Conservation (phyloP, 495 filamentous ascomycete species). For the Trichocladium antarcticum region DNA sequence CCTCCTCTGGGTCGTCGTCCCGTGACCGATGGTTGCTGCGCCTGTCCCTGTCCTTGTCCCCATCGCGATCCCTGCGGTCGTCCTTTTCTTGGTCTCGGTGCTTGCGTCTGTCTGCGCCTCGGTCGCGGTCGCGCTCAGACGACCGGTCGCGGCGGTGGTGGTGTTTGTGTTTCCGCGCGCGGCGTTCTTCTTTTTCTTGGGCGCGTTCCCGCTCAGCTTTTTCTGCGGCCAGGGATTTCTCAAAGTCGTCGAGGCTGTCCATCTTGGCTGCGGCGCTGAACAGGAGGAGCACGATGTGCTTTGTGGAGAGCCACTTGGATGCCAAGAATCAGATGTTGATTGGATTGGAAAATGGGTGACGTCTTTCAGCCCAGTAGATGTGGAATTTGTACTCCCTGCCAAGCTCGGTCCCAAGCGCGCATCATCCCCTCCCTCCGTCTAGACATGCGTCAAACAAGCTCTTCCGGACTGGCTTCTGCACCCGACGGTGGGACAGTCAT, state of each 20-base stretch:
- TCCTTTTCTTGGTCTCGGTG: constrained; percentile 29
- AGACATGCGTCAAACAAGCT: too few species aligned
- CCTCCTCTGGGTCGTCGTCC: constrained; percentile 29
- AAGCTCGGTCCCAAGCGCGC: too few species aligned
- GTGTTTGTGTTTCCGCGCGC: constrained; percentile 36
- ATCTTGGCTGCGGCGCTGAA: constrained; percentile 21
- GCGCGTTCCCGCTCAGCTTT: constrained; percentile 37
- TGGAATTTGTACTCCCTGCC: neutral
- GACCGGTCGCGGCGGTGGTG: constrained; percentile 35
- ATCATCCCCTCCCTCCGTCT: too few species aligned
- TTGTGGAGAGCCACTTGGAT: neutral
- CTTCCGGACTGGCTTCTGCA: too few species aligned
- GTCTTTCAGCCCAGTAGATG: neutral
- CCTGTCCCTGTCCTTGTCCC: constrained; percentile 9
- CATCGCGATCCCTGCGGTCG: constrained; percentile 18
- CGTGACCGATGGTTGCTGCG: constrained; percentile 30
- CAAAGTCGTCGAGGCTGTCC: constrained; percentile 45
- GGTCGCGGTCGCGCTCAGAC: constrained; percentile 27
- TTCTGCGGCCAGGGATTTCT: constrained; percentile 43
- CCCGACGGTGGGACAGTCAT: too few species aligned
- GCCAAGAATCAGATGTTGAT: neutral
- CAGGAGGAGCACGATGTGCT: neutral
- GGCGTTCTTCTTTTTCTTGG: constrained; percentile 29
- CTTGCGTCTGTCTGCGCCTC: constrained; percentile 20
- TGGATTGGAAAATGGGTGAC: constrained; percentile 9